Conservation (phyloP, 257 asterid genomes). For the Solanum raphanifolium region DNA sequence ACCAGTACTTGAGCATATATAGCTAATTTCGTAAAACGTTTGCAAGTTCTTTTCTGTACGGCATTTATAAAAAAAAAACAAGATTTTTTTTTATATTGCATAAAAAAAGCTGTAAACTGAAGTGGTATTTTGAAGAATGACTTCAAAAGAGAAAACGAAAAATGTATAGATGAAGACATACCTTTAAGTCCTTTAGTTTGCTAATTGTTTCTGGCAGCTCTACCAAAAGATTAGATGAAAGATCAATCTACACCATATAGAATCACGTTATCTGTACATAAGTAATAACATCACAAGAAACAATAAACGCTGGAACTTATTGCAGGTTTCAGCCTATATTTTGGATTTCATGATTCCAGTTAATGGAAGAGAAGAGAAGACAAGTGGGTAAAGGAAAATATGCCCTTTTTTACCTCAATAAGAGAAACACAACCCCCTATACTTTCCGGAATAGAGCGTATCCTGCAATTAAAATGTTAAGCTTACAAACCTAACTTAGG, state of each 20-base stretch:
- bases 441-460: conserved; percentile 47
- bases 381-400: not conserved
- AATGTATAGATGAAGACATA: conserved; percentile 6
- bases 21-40: not conserved
- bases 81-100: not conserved
- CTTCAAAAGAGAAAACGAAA: not conserved
- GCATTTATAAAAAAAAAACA: not conserved
- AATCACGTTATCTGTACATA: conserved; percentile 3
- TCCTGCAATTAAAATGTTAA: conserved; percentile 36
- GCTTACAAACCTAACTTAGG: not conserved
- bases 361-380: not conserved
- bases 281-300: conserved; percentile 4
- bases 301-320: not conserved
- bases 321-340: not conserved
- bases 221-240: conserved; percentile 63
- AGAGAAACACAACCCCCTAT: conserved; percentile 68
- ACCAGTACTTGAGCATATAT: not conserved
- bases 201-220: conserved; percentile 70
- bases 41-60: not conserved
- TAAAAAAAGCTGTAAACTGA: not conserved
- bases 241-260: conserved; percentile 58
- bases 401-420: conserved; percentile 43
- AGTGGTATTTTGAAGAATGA: not conserved
- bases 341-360: not conserved
- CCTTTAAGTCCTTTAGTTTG: conserved; percentile 57